These are phyloP conservation scores for Colletotrichum neosansevieriae DNA, from an alignment of 2,329 filamentous ascomycete genomes.

Conservation along the genomic window DNA sequence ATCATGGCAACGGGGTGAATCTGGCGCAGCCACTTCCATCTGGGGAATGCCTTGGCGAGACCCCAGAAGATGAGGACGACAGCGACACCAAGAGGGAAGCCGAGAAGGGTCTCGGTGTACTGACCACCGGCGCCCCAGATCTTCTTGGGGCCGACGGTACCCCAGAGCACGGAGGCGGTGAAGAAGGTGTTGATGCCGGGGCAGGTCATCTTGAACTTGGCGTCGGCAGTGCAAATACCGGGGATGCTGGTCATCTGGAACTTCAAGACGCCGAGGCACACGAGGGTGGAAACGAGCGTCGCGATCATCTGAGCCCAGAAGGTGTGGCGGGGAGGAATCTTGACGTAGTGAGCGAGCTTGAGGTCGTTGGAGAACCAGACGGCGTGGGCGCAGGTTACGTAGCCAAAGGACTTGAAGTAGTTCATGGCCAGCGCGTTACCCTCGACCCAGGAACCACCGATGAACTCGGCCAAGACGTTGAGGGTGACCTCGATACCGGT, in stretches of 20 bases:
- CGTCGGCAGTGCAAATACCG: slow-evolving; percentile 52
- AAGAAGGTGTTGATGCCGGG: slow-evolving; percentile 55
- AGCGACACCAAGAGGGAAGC: slow-evolving; percentile 55
- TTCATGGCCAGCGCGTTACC: slow-evolving; percentile 66
- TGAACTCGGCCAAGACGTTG: slow-evolving; percentile 66
- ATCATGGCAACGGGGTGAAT: slow-evolving; percentile 58
- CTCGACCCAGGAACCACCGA: slow-evolving; percentile 63
- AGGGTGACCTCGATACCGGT: slow-evolving; percentile 65
- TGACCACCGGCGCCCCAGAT: slow-evolving; percentile 52
- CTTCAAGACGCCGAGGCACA: slow-evolving; percentile 63
- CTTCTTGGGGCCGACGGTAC: slow-evolving; percentile 53
- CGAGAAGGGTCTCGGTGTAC: slow-evolving; percentile 51
- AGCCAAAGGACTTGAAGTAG: slow-evolving; percentile 66
- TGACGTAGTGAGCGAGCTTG: slow-evolving; percentile 68
- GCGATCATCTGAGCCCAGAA: slow-evolving; percentile 71
- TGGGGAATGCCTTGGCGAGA: slow-evolving; percentile 50
- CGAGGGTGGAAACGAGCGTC: slow-evolving; percentile 63
- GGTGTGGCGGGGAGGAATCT: slow-evolving; percentile 71
- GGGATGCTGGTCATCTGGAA: slow-evolving; percentile 55
- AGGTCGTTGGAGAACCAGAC: slow-evolving; percentile 48
- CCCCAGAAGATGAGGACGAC: slow-evolving; percentile 53
- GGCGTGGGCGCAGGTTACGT: slow-evolving; percentile 44
- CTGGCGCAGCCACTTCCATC: slow-evolving; percentile 50
- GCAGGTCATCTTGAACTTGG: slow-evolving; percentile 53
- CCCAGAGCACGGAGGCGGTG: slow-evolving; percentile 56